Percentiles rank a stretch among this genome's conserved stretches.
phyloP scores from a whole-genome alignment of 202 grass and related monocot genomes.

The Carex arenaria region DNA sequence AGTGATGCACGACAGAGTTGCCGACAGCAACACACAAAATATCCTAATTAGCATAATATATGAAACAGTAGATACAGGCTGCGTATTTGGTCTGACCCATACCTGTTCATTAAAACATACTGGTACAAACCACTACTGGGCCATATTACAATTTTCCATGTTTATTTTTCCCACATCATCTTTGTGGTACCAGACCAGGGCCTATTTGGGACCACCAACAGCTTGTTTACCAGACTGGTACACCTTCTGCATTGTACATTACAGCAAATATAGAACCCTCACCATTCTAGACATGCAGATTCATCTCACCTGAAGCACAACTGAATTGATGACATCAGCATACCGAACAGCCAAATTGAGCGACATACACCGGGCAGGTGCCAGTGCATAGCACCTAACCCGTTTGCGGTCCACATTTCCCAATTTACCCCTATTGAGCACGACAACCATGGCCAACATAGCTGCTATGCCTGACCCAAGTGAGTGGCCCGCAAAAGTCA shows the following conservation, averaged over 20 bases:
- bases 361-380: constrained; percentile 77
- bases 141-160: background rate
- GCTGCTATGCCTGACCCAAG: constrained; percentile 79
- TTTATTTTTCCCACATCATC: background rate
- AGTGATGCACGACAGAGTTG: background rate
- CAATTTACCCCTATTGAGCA: constrained; percentile 72
- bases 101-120: background rate
- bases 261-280: background rate
- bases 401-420: constrained; percentile 44
- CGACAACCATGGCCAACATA: constrained; percentile 75
- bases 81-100: background rate
- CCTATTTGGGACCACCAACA: background rate
- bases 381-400: constrained; percentile 62
- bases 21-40: background rate
- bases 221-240: background rate
- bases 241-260: background rate
- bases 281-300: background rate
- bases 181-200: background rate
- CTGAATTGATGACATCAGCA: constrained; percentile 78
- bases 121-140: background rate
- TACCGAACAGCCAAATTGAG: constrained; percentile 85
- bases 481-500: constrained; percentile 84
- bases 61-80: background rate
- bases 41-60: background rate
- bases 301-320: constrained; percentile 63